A percentile compares a stretch with the other conserved stretches of the same genome.
These are phyloP conservation scores for Silybum marianum DNA, from an alignment of 129 eudicot genomes.

Conservation along the genomic window DNA sequence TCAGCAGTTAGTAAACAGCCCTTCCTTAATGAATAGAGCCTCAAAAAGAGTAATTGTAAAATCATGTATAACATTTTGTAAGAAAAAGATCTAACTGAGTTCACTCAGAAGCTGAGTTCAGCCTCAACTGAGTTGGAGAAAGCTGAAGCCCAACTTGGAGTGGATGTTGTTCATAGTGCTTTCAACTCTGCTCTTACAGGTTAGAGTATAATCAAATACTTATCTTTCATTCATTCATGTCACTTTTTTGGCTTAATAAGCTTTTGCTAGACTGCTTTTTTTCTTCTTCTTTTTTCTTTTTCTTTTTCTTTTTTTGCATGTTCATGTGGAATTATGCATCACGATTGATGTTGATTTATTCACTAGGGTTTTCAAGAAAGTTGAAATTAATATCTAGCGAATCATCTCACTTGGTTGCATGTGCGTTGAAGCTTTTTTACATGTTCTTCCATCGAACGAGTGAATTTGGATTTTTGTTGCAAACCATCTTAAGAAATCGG, in stretches of 20 bases:
- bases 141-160: slow-evolving; percentile 66
- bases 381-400: not conserved
- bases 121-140: slow-evolving; percentile 9
- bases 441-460: not conserved
- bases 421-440: not conserved
- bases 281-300: not conserved
- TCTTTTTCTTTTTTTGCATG: not conserved
- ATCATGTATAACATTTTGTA: too few relatives aligned
- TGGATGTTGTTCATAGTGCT: slow-evolving; percentile 61
- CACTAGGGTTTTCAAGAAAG: not conserved
- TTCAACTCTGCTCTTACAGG: slow-evolving; percentile 48
- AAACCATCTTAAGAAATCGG: not conserved
- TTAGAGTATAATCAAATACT: slow-evolving; percentile 7
- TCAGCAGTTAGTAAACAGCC: too few relatives aligned
- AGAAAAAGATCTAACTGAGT: slow-evolving; percentile 53
- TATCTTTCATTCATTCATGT: not conserved
- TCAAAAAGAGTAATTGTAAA: not conserved
- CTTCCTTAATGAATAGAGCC: too few relatives aligned
- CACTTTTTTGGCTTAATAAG: slow-evolving; percentile 12
- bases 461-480: not conserved
- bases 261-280: not conserved
- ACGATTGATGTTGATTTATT: not conserved
- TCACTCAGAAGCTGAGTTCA: slow-evolving; percentile 44
- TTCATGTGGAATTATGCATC: not conserved
- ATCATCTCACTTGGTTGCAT: not conserved